Conservation (phyloP, 2,329 filamentous ascomycete species). For the Periglandula ipomoeae region DNA sequence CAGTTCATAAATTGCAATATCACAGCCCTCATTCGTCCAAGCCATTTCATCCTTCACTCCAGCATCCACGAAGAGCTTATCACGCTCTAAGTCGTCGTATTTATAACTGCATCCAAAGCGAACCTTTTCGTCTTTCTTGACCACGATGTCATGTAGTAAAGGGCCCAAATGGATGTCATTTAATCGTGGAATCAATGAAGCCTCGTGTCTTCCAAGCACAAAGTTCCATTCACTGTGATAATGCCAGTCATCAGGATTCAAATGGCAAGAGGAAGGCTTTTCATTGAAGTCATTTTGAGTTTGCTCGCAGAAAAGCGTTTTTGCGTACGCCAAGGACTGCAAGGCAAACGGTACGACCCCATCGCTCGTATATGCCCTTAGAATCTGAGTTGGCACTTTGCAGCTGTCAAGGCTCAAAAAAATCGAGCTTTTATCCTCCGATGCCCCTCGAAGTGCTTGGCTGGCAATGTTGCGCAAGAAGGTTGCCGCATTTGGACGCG, state of each 20-base stretch:
- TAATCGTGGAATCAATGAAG: not conserved
- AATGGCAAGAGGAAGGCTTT: not conserved
- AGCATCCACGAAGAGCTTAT: not conserved
- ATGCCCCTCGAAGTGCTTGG: not conserved
- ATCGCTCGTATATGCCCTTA: constrained; percentile 1
- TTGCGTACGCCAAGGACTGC: constrained; percentile 1
- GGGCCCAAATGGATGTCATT: not conserved
- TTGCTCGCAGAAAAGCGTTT: not conserved
- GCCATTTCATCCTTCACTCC: not conserved
- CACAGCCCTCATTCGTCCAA: not conserved
- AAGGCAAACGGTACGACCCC: constrained; percentile 1
- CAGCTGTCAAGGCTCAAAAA: not conserved
- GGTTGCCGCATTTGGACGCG: not conserved
- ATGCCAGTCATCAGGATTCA: not conserved
- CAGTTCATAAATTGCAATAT: not conserved
- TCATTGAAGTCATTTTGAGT: too few relatives aligned
- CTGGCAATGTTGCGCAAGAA: not conserved
- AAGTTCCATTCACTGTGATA: constrained; percentile 2
- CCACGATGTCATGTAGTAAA: not conserved
- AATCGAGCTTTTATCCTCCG: not conserved
- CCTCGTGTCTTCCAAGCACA: not conserved
- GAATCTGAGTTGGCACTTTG: not conserved
- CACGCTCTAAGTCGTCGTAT: not conserved
- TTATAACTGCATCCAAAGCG: constrained; percentile 1
- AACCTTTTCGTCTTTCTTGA: not conserved